Evolutionary conservation across 371 early-diverging fungal species (phyloP), one percentile per base, ranked within the genome.

Genomic region (Apophysomyces trapeziformis): DNA sequence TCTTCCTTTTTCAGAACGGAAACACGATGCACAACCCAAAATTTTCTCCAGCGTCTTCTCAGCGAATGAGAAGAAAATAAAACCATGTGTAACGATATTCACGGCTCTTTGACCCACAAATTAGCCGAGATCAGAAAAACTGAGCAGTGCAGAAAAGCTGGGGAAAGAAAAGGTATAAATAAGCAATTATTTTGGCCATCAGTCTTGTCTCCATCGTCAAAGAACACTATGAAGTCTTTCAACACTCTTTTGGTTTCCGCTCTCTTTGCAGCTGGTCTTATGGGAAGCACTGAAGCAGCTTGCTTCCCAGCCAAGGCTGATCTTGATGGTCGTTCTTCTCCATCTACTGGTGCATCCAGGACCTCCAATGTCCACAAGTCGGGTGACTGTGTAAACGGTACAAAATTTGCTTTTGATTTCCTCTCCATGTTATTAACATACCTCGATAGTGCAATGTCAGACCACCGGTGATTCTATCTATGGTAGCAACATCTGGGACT

Each of bases 401-500:
- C 13, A n/a, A 13, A 41, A 2, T 14, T 11, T 8, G 14, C 21
- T 45, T 0, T 45, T 61, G 32, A 26, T 9, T n/a, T 9, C 1
- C 35, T 16, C 35, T 21, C 6, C n/a, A 32, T n/a, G 14, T 37
- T 7, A 6, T 36, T 47, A 62, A 9, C 5, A 18, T 12, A 7
- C 36, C n/a, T 36, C 32, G 7, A 9, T 16, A 62, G 62, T 62
- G 14, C 32, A 62, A 47, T 62, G 62, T 50, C 62, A 62, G 36
- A 45, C 62, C 1, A 62, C 46, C 16, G 62, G 62, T 37, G 62
- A 62, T 13, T 47, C 45, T 32, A 6, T 62, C 7, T 62, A 62
- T 62, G 62, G 62, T 9, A 62, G 47, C 37, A 50, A 62, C 50
- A 32, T 62, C 8, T 62, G 62, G 62, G 62, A 62, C 21, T 62